Percentiles rank a stretch among this genome's conserved stretches.
Conservation (phyloP, 257 asterid genomes). For the Solanum lycopersicoides region DNA sequence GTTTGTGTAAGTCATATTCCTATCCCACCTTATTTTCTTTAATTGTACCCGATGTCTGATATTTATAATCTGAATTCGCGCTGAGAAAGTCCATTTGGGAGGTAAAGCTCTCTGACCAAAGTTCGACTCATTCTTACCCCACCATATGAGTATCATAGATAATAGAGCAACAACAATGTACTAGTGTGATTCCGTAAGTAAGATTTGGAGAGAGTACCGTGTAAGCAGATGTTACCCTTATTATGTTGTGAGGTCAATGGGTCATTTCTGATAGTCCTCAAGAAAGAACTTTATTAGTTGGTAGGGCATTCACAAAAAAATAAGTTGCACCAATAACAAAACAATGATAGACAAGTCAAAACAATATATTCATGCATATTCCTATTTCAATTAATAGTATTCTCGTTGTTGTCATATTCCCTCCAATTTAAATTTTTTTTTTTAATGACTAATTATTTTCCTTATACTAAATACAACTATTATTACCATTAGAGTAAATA, state of each 20-base stretch:
- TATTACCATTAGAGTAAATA: neutral
- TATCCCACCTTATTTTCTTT: neutral
- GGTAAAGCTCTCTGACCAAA: neutral
- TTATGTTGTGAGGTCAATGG: neutral
- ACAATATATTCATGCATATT: neutral
- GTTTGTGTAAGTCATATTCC: neutral
- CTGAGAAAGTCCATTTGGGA: neutral
- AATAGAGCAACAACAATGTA: neutral
- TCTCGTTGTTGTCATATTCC: neutral
- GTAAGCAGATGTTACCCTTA: neutral
- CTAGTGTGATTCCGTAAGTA: neutral
- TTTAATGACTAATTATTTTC: neutral
- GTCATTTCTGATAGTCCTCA: neutral
- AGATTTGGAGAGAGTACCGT: accelerated
- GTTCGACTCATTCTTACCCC: neutral
- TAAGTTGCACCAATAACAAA: neutral
- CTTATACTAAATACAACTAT: neutral
- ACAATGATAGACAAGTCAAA: neutral
- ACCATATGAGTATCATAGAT: neutral
- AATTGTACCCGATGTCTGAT: neutral
- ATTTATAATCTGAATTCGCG: neutral
- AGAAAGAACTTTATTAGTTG: neutral
- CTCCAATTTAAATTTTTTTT: neutral
- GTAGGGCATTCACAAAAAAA: neutral
- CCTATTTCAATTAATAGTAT: neutral